Percentiles rank a stretch among this genome's conserved stretches.
phyloP scores from a whole-genome alignment of 2,329 filamentous ascomycete species.

The Sclerotinia trifoliorum region DNA sequence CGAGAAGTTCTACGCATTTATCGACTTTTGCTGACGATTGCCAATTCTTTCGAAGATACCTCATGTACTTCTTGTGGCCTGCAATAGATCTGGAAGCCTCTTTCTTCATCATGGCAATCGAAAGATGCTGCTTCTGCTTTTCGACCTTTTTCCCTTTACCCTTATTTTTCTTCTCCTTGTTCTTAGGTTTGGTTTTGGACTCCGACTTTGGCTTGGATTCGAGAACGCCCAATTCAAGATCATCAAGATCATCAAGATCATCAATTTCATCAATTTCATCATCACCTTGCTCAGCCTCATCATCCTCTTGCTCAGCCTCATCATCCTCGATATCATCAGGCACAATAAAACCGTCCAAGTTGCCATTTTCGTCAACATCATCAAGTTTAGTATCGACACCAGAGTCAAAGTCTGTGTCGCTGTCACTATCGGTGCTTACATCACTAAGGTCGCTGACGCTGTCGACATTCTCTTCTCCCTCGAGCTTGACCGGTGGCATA shows the following conservation, averaged over 20 bases:
- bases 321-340: conserved; percentile 43
- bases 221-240: conserved; percentile 36
- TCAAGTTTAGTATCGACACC: conserved; percentile 45
- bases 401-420: conserved; percentile 44
- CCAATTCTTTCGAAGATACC: conserved; percentile 69
- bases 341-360: conserved; percentile 57
- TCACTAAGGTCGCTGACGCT: conserved; percentile 39
- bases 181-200: conserved; percentile 42
- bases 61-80: conserved; percentile 69
- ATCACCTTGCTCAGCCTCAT: no score
- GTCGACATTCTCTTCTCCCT: conserved; percentile 27
- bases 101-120: conserved; percentile 65
- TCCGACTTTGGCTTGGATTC: conserved; percentile 33
- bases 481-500: conserved; percentile 50
- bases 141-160: conserved; percentile 37
- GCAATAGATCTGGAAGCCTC: conserved; percentile 62
- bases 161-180: conserved; percentile 39
- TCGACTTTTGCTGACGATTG: conserved; percentile 73
- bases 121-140: conserved; percentile 43
- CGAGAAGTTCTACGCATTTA: conserved; percentile 64
- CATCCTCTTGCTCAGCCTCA: conserved; percentile 38
- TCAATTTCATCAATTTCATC: no score
- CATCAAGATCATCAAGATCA: conserved; percentile 31
- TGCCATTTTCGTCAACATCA: conserved; percentile 41
- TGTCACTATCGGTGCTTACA: conserved; percentile 24